Conservation (phyloP, 2,329 filamentous ascomycete species). For the Phaeoacremonium minimum region DNA sequence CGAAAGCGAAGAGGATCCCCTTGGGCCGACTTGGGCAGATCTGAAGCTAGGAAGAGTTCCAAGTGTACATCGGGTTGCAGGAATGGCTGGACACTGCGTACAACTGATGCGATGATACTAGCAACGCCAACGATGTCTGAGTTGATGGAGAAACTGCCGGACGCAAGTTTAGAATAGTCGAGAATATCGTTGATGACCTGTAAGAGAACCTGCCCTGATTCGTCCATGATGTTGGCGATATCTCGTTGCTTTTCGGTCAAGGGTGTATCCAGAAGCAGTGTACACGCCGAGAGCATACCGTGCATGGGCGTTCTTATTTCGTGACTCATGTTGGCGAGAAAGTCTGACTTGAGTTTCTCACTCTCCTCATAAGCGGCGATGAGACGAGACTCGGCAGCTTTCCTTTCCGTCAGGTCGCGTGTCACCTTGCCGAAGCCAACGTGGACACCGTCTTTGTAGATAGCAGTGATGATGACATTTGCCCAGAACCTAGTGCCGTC, state of each 20-base stretch:
- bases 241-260: constrained; percentile 52
- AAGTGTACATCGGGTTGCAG: constrained; percentile 41
- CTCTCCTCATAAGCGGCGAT: constrained; percentile 65
- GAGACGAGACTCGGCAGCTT: constrained; percentile 47
- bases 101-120: constrained; percentile 40
- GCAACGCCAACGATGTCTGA: constrained; percentile 42
- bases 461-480: constrained; percentile 53
- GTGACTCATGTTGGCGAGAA: constrained; percentile 68
- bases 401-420: constrained; percentile 51
- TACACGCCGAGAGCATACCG: constrained; percentile 55
- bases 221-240: constrained; percentile 51
- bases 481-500: constrained; percentile 58
- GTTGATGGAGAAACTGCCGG: constrained; percentile 55
- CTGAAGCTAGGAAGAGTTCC: constrained; percentile 34
- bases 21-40: constrained; percentile 43
- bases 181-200: constrained; percentile 63
- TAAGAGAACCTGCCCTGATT: constrained; percentile 53
- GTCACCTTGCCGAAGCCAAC: constrained; percentile 57
- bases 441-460: constrained; percentile 46
- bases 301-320: constrained; percentile 64
- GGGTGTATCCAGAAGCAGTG: constrained; percentile 49
- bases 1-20: constrained; percentile 58
- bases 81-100: constrained; percentile 42
- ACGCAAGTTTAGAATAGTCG: constrained; percentile 61
- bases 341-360: constrained; percentile 74